Evolutionary conservation across 2,329 filamentous ascomycete species (phyloP).

Genomic region (Fusarium lyarnte): DNA sequence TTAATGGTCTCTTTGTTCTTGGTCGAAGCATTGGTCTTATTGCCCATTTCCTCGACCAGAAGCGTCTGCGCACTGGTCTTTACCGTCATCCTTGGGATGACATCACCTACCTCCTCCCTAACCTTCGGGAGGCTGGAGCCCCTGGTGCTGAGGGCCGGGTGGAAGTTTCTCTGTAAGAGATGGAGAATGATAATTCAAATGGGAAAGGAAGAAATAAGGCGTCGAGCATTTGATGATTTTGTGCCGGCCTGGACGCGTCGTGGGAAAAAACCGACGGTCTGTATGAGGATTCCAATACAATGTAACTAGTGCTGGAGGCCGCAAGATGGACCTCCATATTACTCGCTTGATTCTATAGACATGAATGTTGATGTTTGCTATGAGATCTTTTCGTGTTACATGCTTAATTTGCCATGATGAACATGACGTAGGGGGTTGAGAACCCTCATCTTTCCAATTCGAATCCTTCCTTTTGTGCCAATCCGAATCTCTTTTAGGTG

Average conservation of each 20-base stretch:
- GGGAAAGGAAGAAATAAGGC: conserved; percentile 43
- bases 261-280: conserved; percentile 43
- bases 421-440: not conserved
- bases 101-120: conserved; percentile 93
- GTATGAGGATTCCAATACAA: conserved; percentile 52
- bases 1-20: conserved; percentile 99
- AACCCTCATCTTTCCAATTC: not conserved
- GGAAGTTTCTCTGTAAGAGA: conserved; percentile 79
- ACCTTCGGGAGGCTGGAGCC: conserved; percentile 74
- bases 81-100: conserved; percentile 99
- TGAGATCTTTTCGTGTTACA: not conserved
- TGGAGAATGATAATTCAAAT: conserved; percentile 40
- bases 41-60: conserved; percentile 99
- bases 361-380: conserved; percentile 40
- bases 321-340: conserved; percentile 46
- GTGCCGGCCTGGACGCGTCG: conserved; percentile 43
- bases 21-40: conserved; percentile 98
- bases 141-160: conserved; percentile 86
- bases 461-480: not conserved
- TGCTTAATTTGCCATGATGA: not conserved
- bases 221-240: conserved; percentile 49
- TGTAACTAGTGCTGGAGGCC: conserved; percentile 50
- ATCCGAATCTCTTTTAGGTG: not conserved
- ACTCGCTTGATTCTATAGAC: conserved; percentile 49
- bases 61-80: conserved; percentile 96